Percentiles rank a stretch among this genome's conserved stretches.
Conservation (phyloP, 352 stramenopile genomes). For the Sclerospora graminicola region DNA sequence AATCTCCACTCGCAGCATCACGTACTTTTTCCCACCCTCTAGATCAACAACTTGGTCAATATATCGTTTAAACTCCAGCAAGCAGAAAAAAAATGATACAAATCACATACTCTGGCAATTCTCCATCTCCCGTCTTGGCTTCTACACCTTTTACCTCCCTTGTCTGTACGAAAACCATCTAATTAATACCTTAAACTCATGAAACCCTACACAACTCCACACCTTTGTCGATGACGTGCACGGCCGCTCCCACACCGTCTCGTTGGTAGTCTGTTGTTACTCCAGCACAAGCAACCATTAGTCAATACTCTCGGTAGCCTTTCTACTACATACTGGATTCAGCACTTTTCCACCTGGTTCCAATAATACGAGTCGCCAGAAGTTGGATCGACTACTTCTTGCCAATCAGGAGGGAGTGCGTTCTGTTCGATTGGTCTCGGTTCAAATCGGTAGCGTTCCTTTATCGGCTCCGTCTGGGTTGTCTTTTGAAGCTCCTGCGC, state of each 20-base stretch:
- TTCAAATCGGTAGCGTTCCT: constrained; percentile 10
- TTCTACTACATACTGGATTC: not conserved
- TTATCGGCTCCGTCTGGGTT: constrained; percentile 11
- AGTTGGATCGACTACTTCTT: constrained; percentile 31
- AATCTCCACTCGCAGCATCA: constrained; percentile 38
- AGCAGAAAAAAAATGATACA: not conserved
- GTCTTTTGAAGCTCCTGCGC: constrained; percentile 33
- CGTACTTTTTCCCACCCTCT: constrained; percentile 58
- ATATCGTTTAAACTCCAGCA: no score
- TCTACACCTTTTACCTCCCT: constrained; percentile 1
- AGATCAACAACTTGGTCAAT: constrained; percentile 1
- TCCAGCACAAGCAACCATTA: not conserved
- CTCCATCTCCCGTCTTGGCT: not conserved
- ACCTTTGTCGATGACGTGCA: not conserved
- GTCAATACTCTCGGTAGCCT: not conserved
- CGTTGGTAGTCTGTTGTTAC: constrained; percentile 41
- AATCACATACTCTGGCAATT: constrained; percentile 15
- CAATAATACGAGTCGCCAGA: constrained; percentile 68
- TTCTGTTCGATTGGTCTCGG: constrained; percentile 8
- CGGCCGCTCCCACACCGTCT: constrained; percentile 67
- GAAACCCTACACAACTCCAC: no score
- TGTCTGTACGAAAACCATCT: not conserved
- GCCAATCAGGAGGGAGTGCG: constrained; percentile 38
- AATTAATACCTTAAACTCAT: not conserved
- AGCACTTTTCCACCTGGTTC: constrained; percentile 46